Evolutionary conservation across 2,329 filamentous ascomycete genomes (phyloP), one percentile per base, ranked within the genome.

Genomic region (Sporothrix curviconia): DNA sequence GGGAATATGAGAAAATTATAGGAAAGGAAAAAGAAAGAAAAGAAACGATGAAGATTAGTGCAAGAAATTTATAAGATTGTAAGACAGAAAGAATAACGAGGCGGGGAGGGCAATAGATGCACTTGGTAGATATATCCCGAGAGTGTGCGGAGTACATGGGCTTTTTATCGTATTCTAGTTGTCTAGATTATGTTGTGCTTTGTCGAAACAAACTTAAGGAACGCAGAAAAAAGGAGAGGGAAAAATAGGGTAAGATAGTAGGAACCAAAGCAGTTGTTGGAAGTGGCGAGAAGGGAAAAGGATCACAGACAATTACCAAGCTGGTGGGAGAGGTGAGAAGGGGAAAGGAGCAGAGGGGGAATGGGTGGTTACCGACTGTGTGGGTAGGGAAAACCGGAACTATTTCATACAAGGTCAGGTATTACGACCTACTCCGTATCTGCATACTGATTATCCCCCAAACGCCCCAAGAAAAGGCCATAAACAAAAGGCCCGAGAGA

Each of bases 351-450:
- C 12, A 44, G 43, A 37, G n/a, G 30, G 12, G n/a, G 25, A 39
- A 37, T n/a, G 46, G 11, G 11, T 36, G 44, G 34, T 43, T 56
- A 49, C 50, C 50, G 50, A 53, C 25, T 19, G 50, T 43, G 25
- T 43, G 50, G 50, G 39, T 42, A 25, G 25, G 25, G 17, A 11
- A 32, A 6, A 11, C 6, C 5, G 28, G 28, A n/a, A n/a, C n/a
- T n/a, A n/a, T n/a, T n/a, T 32, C 6, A 32, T 32, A 32, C 28
- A 11, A n/a, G n/a, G n/a, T n/a, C n/a, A n/a, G n/a, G n/a, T n/a
- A n/a, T n/a, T n/a, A n/a, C n/a, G n/a, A n/a, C n/a, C n/a, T n/a
- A n/a, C n/a, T n/a, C n/a, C n/a, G n/a, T n/a, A n/a, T n/a, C n/a
- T n/a, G n/a, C n/a, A n/a, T n/a, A n/a, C n/a, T n/a, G n/a, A n/a